These are phyloP conservation scores for Emericellopsis terricola DNA, from an alignment of 495 filamentous ascomycete genomes.

Conservation along the genomic window DNA sequence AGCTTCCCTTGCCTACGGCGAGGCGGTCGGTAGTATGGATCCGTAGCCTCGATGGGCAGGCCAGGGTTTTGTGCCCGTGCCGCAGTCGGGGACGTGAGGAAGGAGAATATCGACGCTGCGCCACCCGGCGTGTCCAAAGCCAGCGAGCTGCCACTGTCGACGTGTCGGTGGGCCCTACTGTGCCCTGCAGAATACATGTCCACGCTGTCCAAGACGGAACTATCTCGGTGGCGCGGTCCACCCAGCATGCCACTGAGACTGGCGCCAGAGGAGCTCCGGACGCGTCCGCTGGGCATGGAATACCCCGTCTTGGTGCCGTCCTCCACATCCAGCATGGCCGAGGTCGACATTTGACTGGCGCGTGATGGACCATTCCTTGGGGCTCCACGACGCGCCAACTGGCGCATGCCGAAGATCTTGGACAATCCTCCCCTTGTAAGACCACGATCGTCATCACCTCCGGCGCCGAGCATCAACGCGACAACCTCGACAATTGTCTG, in stretches of 20 bases:
- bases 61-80: conserved; percentile 20
- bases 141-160: conserved; percentile 32
- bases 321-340: conserved; percentile 55
- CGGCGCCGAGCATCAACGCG: conserved; percentile 63
- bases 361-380: conserved; percentile 38
- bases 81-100: conserved; percentile 36
- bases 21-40: conserved; percentile 76
- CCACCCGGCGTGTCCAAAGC: conserved; percentile 53
- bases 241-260: conserved; percentile 58
- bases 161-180: conserved; percentile 11
- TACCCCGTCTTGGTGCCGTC: conserved; percentile 49
- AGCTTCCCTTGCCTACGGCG: conserved; percentile 42
- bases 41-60: conserved; percentile 34
- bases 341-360: conserved; percentile 61
- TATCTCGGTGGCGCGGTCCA: conserved; percentile 17
- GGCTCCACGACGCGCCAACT: conserved; percentile 61
- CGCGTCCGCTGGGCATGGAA: conserved; percentile 37
- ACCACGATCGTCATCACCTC: conserved; percentile 49
- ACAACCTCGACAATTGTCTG: conserved; percentile 79
- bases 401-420: conserved; percentile 85
- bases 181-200: conserved; percentile 17
- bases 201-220: conserved; percentile 26
- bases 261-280: conserved; percentile 62
- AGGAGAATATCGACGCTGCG: conserved; percentile 50
- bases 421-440: conserved; percentile 72